Base-by-base conservation (phyloP, 2,329 filamentous ascomycete species). In the Xylariaceae sp. region DNA sequence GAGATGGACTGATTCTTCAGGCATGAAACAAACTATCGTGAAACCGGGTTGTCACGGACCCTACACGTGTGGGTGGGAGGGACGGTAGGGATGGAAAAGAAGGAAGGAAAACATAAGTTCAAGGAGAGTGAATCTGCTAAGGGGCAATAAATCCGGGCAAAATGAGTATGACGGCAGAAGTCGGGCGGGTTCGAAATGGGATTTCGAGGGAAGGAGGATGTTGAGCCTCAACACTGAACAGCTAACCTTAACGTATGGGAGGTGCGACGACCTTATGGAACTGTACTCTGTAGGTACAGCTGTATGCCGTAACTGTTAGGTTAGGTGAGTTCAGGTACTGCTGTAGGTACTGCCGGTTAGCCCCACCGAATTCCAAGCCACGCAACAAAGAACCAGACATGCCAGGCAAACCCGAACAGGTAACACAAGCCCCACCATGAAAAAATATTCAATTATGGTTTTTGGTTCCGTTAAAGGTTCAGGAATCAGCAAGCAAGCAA, bases 201-300 rank as follows among this genome's bases (percentile, higher is more conserved):
- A 13, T 9, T 13, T 30, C 14, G 38, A 31, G 32, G n/a, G 36
- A 36, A 24, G 31, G 31, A 43, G 11, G 21, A 24, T 11, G 34
- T 40, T 28, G 38, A 47, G 41, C 44, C 44, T 47, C 38, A 32
- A 21, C 26, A 23, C 19, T 26, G 5, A 17, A 24, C 21, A 24
- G 21, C 21, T 24, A 24, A n/a, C 8, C n/a, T 28, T n/a, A n/a
- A 13, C 8, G 8, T 28, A 28, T 13, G 21, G 21, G 21, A 24
- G 21, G 21, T 24, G 21, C 21, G 21, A 24, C 21, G 11, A 6
- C 21, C 21, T 24, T n/a, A n/a, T n/a, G 21, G 21, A 24, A 11
- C 21, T 24, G 11, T n/a, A n/a, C n/a, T n/a, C n/a, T n/a, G n/a
- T n/a, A n/a, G n/a, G n/a, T n/a, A n/a, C n/a, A n/a, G n/a, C n/a